Conservation (phyloP, 2,329 filamentous ascomycete species). For the Fusarium oxysporum region DNA sequence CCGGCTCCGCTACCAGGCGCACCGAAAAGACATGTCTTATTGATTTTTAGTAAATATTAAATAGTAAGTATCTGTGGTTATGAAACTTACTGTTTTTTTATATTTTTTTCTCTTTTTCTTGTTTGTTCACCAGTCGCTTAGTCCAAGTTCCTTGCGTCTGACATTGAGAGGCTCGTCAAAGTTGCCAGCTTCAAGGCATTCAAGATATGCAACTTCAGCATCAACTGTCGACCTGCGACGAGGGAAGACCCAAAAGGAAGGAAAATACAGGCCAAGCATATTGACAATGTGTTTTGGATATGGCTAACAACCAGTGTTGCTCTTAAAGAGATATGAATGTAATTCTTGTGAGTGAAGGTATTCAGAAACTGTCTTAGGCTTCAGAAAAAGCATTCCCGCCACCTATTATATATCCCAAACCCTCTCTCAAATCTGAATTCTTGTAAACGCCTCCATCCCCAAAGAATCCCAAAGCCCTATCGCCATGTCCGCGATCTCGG, state of each 20-base stretch:
- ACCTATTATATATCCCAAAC: slow-evolving; percentile 6
- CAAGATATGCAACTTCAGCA: slow-evolving; percentile 23
- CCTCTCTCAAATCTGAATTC: neutral
- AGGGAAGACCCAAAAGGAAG: slow-evolving; percentile 33
- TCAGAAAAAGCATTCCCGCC: neutral
- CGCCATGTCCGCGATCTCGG: slow-evolving; percentile 3
- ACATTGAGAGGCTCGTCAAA: slow-evolving; percentile 33
- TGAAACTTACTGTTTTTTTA: neutral
- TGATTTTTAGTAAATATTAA: neutral
- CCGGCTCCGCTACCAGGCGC: slow-evolving; percentile 13
- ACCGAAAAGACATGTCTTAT: slow-evolving; percentile 6
- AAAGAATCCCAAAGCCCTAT: slow-evolving; percentile 15
- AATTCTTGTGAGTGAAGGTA: neutral
- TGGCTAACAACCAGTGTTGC: neutral
- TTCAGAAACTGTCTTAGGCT: neutral
- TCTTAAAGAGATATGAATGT: neutral
- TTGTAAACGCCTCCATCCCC: slow-evolving; percentile 5
- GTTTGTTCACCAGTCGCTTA: slow-evolving; percentile 29
- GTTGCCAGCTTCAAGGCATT: slow-evolving; percentile 29
- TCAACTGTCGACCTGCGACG: slow-evolving; percentile 33
- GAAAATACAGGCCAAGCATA: slow-evolving; percentile 40
- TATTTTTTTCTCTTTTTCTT: neutral
- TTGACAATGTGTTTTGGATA: neutral
- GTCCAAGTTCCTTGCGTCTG: slow-evolving; percentile 25
- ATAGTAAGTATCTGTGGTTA: neutral